phyloP scores from a whole-genome alignment of 176 grass and related monocot genomes.

The Phoenix roebelenii region DNA sequence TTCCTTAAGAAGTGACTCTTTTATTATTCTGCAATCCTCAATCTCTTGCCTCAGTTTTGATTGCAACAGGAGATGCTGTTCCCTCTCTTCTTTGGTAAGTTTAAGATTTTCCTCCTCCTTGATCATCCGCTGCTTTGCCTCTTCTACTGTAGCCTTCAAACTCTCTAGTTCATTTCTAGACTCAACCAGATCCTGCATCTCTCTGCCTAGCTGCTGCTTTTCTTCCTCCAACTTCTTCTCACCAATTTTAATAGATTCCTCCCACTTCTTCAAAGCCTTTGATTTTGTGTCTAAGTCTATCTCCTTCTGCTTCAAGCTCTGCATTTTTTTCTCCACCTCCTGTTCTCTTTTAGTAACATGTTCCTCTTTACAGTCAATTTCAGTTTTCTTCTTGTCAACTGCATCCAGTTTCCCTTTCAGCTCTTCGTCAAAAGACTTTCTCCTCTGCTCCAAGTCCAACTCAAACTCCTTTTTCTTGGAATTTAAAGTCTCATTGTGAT shows the following conservation, averaged over 20 bases:
- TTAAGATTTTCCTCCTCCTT: conserved; percentile 62
- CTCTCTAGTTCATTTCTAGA: conserved; percentile 49
- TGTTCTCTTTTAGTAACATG: conserved; percentile 53
- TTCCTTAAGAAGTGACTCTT: conserved; percentile 53
- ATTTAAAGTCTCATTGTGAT: conserved; percentile 61
- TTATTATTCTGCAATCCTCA: conserved; percentile 73
- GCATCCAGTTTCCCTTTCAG: conserved; percentile 35
- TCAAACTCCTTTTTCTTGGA: conserved; percentile 60
- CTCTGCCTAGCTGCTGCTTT: conserved; percentile 38
- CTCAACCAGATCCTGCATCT: conserved; percentile 29
- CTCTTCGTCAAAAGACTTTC: conserved; percentile 55
- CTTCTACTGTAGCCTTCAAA: conserved; percentile 45
- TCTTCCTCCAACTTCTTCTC: conserved; percentile 50
- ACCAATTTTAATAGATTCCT: conserved; percentile 49
- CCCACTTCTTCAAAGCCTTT: conserved; percentile 65
- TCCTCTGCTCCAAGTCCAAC: conserved; percentile 47
- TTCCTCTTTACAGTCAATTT: conserved; percentile 37
- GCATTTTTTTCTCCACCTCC: conserved; percentile 43
- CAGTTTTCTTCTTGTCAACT: conserved; percentile 59
- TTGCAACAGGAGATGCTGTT: conserved; percentile 41
- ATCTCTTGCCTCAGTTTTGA: conserved; percentile 79
- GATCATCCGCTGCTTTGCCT: conserved; percentile 49
- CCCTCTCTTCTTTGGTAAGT: conserved; percentile 65
- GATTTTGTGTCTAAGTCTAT: conserved; percentile 67
- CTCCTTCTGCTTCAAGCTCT: conserved; percentile 49